Evolutionary conservation across 768 basidiomycete genomes (phyloP).

Genomic region (Holtermanniella nyarrowii): DNA sequence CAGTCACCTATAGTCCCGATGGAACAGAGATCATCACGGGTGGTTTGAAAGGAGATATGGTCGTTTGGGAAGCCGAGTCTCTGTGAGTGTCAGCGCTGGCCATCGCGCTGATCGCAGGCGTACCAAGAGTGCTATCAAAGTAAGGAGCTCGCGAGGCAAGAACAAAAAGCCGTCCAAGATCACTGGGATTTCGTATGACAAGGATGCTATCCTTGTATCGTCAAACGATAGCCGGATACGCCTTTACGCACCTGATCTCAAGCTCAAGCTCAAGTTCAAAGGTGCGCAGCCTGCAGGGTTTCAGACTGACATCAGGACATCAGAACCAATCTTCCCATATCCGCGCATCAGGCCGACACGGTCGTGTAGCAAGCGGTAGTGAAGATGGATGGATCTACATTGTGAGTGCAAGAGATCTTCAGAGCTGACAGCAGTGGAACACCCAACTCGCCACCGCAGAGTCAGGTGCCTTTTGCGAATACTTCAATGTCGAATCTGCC

Average conservation of each 20-base stretch:
- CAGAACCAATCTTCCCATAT: not conserved
- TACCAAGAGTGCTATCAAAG: not conserved
- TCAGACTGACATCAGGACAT: not conserved
- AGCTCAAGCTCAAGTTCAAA: not conserved
- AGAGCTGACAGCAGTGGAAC: not conserved
- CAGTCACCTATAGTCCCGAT: not conserved
- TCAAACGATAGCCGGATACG: not conserved
- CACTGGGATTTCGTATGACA: not conserved
- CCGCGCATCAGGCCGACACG: too few species aligned
- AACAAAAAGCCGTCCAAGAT: not conserved
- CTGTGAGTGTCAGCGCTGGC: not conserved
- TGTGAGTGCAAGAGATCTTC: not conserved
- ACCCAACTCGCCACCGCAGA: not conserved
- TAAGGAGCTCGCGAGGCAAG: not conserved
- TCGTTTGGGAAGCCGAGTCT: not conserved
- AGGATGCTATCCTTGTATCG: not conserved
- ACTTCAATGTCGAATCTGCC: not conserved
- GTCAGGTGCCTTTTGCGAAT: not conserved
- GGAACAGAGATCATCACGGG: not conserved
- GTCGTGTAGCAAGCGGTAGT: not conserved
- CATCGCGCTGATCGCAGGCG: not conserved
- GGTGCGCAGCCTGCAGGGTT: not conserved
- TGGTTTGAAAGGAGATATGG: not conserved
- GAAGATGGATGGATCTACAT: not conserved
- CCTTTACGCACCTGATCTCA: not conserved